A percentile compares a stretch with the other conserved stretches of the same genome.
Evolutionary conservation across 2,329 filamentous ascomycete genomes (phyloP).

Genomic region (Fusarium sp.): DNA sequence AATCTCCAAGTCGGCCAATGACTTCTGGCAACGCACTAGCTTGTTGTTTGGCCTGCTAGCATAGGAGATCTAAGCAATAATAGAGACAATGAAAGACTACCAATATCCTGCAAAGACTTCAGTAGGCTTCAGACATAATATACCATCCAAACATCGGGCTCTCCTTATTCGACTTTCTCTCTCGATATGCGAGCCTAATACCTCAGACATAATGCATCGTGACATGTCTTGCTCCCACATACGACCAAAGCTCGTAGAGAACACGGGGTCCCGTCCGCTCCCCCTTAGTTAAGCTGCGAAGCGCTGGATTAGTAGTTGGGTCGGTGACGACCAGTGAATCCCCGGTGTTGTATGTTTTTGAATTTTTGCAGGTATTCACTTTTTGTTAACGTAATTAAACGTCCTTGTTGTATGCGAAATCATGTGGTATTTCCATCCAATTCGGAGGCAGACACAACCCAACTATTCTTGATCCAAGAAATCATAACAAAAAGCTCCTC

Average conservation of each 20-base stretch:
- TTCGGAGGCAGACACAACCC: background rate
- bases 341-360: constrained; percentile 19
- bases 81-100: constrained; percentile 7
- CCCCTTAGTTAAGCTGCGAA: constrained; percentile 3
- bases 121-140: background rate
- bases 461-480: background rate
- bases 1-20: constrained; percentile 74
- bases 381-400: background rate
- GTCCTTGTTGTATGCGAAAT: too few species aligned
- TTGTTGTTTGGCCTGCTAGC: constrained; percentile 85
- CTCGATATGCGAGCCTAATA: background rate
- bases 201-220: background rate
- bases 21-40: constrained; percentile 88
- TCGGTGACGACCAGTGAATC: constrained; percentile 18
- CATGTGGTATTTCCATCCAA: background rate
- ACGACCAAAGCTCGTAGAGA: constrained; percentile 21
- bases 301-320: constrained; percentile 3
- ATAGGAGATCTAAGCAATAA: constrained; percentile 42
- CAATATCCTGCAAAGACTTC: background rate
- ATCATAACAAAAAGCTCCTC: background rate
- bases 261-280: constrained; percentile 16
- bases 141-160: background rate
- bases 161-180: too few species aligned
- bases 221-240: background rate
- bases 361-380: background rate